phyloP scores from a whole-genome alignment of 495 filamentous ascomycete genomes.

The Daldinia caldariorum region DNA sequence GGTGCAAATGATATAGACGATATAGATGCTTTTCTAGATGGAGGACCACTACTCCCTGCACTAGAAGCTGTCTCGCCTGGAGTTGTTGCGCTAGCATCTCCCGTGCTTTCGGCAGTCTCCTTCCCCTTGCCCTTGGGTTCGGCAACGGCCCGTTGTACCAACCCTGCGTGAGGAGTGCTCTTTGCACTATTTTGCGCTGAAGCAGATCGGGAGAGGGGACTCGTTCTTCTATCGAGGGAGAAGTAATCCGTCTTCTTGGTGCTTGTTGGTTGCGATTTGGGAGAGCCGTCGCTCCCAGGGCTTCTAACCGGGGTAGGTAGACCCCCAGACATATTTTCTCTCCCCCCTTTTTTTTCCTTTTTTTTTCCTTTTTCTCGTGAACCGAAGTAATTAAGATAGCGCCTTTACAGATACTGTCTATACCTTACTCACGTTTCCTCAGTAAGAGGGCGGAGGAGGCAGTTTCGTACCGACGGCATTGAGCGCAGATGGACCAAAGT shows the following conservation, averaged over 20 bases:
- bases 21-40: slow-evolving; percentile 56
- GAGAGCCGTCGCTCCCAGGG: slow-evolving; percentile 54
- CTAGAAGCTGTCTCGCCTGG: slow-evolving; percentile 48
- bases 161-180: slow-evolving; percentile 30
- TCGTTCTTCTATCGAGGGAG: slow-evolving; percentile 42
- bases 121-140: slow-evolving; percentile 40
- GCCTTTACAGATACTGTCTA: slow-evolving; percentile 42
- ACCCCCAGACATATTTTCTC: slow-evolving; percentile 43
- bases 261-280: slow-evolving; percentile 47
- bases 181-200: slow-evolving; percentile 27
- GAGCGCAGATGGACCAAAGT: slow-evolving; percentile 38
- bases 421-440: slow-evolving; percentile 58
- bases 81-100: slow-evolving; percentile 47
- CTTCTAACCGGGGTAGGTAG: slow-evolving; percentile 45
- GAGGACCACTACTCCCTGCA: slow-evolving; percentile 48
- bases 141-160: slow-evolving; percentile 19
- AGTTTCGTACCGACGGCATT: slow-evolving; percentile 54
- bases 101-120: slow-evolving; percentile 41
- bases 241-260: slow-evolving; percentile 53
- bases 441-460: slow-evolving; percentile 58
- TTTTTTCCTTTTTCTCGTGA: slow-evolving; percentile 33
- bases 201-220: slow-evolving; percentile 15
- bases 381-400: slow-evolving; percentile 16
- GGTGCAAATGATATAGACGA: slow-evolving; percentile 55
- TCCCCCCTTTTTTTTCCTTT: slow-evolving; percentile 24